Percentiles rank a stretch among this genome's conserved stretches.
Evolutionary conservation across 306 rosid genomes (phyloP).

Genomic region (Cucurbita argyrosperma): DNA sequence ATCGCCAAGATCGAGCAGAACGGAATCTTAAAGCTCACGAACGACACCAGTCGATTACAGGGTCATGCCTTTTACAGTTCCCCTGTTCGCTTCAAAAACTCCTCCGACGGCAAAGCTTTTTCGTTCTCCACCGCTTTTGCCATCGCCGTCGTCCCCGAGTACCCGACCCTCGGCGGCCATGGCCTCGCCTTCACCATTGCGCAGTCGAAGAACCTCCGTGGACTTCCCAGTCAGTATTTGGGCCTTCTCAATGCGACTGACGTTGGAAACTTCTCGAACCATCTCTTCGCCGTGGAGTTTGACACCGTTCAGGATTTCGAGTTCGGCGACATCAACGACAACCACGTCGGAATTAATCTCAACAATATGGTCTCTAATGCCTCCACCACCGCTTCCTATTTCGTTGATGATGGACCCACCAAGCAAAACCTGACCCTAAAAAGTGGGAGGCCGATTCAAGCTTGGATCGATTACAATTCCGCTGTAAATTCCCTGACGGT

Average conservation of each 20-base stretch:
- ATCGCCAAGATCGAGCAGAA: constrained; percentile 25
- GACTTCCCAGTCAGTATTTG: constrained; percentile 64
- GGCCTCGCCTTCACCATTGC: constrained; percentile 63
- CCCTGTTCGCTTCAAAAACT: constrained; percentile 45
- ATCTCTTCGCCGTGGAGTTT: constrained; percentile 67
- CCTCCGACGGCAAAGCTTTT: constrained; percentile 32
- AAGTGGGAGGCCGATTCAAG: constrained; percentile 40
- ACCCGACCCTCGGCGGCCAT: constrained; percentile 77
- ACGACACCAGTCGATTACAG: constrained; percentile 30
- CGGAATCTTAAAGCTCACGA: constrained; percentile 46
- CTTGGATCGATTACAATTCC: constrained; percentile 72
- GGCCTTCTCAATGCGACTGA: constrained; percentile 53
- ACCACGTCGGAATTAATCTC: constrained; percentile 65
- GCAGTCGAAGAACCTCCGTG: constrained; percentile 30
- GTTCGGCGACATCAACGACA: constrained; percentile 67
- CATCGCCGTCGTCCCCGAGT: constrained; percentile 54
- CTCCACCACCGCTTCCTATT: constrained; percentile 34
- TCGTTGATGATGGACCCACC: constrained; percentile 13
- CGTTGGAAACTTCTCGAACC: constrained; percentile 45
- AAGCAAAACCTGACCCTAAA: constrained; percentile 31
- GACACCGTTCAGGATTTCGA: constrained; percentile 80
- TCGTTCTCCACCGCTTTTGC: constrained; percentile 67
- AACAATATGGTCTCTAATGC: constrained; percentile 43
- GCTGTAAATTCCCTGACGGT: constrained; percentile 19
- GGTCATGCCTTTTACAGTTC: constrained; percentile 43